Evolutionary conservation across 495 filamentous ascomycete species (phyloP), one percentile per base, ranked within the genome.

Genomic region (Achaetomiella virescens): DNA sequence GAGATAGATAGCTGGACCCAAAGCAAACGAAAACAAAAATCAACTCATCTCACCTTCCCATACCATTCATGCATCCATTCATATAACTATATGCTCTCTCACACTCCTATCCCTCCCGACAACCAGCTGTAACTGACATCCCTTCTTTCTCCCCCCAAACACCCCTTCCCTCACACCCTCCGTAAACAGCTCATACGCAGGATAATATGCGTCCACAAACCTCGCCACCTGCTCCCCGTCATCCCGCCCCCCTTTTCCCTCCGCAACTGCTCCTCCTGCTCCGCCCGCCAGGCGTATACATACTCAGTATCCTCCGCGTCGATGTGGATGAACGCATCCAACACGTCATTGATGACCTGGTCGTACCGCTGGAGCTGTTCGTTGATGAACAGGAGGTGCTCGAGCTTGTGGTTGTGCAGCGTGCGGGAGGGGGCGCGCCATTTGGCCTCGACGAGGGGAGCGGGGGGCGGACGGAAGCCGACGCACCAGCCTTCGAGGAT

Each of bases 401-500:
- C 81, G 11, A 90, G 72, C 25, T 74, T 67, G 59, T 88, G 84
- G 58, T 75, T 72, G 35, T 81, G 82, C 41, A 73, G 70, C 55
- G 71, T 81, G 43, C 57, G 69, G 48, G 54, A 18, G 18, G 83
- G 79, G 21, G 59, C 64, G 45, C 78, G 70, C 83, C 85, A 90
- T 42, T 61, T 65, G 17, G 48, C 61, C 53, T 78, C 73, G 29
- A 92, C 56, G n/a, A 73, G 73, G 1, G 68, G 49, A 12, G 81
- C 75, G 51, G 72, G 63, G 48, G 91, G 76, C 4, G 84, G 61
- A 15, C 86, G 81, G 72, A 97, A 97, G 1, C 91, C 92, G 31
- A 96, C 85, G 70, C 88, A 83, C 92, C 92, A 97, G 15, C 92
- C 92, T 66, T 97, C 92, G 53, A 97, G 84, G 42, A 97, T 81